A percentile compares a stretch with the other conserved stretches of the same genome.
These are phyloP conservation scores for Lodderomyces oxycetoniae DNA, from an alignment of 1,139 yeast genomes.

Conservation along the genomic window DNA sequence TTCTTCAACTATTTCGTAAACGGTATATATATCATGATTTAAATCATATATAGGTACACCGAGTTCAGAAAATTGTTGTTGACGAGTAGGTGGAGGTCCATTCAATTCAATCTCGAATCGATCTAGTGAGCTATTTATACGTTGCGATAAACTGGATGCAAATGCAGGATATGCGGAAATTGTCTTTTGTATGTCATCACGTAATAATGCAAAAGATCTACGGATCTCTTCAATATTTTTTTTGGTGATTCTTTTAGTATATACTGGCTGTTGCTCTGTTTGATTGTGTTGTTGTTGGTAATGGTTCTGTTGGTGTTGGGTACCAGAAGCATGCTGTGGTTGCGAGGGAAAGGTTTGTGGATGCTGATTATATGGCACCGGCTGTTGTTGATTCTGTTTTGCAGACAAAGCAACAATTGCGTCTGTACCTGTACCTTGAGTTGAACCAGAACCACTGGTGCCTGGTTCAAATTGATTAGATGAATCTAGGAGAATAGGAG, in stretches of 20 bases:
- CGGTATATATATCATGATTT: conserved; percentile 15
- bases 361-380: background rate
- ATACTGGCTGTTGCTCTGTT: conserved; percentile 3
- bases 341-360: background rate
- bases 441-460: too few species aligned
- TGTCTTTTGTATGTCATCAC: conserved; percentile 9
- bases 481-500: too few species aligned
- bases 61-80: conserved; percentile 1
- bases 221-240: conserved; percentile 9
- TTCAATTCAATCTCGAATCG: conserved; percentile 10
- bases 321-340: background rate
- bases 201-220: conserved; percentile 8
- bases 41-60: conserved; percentile 13
- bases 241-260: conserved; percentile 9
- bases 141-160: conserved; percentile 7
- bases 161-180: conserved; percentile 11
- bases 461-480: too few species aligned
- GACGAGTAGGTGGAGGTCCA: conserved; percentile 8
- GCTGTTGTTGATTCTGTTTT: conserved; percentile 1
- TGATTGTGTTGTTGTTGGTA: background rate
- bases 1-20: conserved; percentile 17
- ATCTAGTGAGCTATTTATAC: conserved; percentile 9
- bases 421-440: too few species aligned
- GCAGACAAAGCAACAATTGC: too few species aligned
- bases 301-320: background rate